Evolutionary conservation across 169 alveolate genomes (phyloP).

Genomic region (Plasmodium sp.): DNA sequence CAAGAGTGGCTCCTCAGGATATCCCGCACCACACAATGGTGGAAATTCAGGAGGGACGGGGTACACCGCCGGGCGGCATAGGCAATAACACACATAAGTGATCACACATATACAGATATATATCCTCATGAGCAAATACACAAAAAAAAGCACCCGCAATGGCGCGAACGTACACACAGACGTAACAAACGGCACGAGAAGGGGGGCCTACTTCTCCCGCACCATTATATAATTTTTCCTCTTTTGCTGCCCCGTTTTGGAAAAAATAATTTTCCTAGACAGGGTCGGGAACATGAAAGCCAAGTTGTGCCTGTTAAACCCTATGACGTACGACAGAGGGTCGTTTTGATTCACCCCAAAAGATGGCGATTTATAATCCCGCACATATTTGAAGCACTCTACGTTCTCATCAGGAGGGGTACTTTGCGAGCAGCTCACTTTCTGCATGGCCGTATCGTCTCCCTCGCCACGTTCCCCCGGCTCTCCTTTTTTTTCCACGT

Average conservation of each 20-base stretch:
- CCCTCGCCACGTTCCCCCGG: background rate
- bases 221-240: constrained; percentile 51
- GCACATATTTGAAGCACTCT: constrained; percentile 37
- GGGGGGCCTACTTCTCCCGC: background rate
- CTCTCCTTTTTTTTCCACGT: background rate
- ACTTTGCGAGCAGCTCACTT: background rate
- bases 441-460: background rate
- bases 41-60: background rate
- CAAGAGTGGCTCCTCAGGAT: background rate
- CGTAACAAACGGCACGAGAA: background rate
- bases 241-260: constrained; percentile 67
- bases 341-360: constrained; percentile 30
- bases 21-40: background rate
- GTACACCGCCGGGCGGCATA: background rate
- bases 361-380: constrained; percentile 68
- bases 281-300: constrained; percentile 54
- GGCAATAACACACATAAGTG: background rate
- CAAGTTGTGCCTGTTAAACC: constrained; percentile 19
- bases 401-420: constrained; percentile 4
- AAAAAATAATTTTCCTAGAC: constrained; percentile 53
- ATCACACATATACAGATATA: background rate
- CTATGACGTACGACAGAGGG: constrained; percentile 28
- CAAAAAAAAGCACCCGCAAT: background rate
- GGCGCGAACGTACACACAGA: background rate
- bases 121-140: background rate